phyloP scores from a whole-genome alignment of 352 stramenopile species.

The Globisporangium perplexum region DNA sequence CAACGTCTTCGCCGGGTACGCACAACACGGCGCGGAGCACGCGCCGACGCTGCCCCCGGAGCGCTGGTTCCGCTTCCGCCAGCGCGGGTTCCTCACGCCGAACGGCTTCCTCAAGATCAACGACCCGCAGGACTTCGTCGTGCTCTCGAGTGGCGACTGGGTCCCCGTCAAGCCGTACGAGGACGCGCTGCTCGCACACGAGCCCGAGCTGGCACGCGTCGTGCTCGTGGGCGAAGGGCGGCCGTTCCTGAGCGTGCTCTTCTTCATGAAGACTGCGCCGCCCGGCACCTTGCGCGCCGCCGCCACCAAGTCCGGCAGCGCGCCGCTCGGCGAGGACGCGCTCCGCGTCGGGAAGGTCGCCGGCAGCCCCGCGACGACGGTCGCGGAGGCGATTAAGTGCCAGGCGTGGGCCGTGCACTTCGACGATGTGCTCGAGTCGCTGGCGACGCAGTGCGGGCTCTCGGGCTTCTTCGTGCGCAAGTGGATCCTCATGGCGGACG shows the following conservation, averaged over 20 bases:
- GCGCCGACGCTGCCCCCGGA: conserved; percentile 7
- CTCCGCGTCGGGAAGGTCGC: conserved; percentile 29
- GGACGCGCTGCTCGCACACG: conserved; percentile 29
- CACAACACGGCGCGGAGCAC: conserved; percentile 11
- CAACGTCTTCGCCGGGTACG: conserved; percentile 73
- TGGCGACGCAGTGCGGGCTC: conserved; percentile 38
- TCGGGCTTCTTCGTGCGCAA: conserved; percentile 66
- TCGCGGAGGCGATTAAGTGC: conserved; percentile 59
- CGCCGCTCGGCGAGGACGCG: conserved; percentile 41
- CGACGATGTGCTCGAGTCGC: conserved; percentile 48
- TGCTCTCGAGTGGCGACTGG: conserved; percentile 74
- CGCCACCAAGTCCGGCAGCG: conserved; percentile 11
- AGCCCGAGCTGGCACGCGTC: conserved; percentile 56
- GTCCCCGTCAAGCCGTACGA: conserved; percentile 64
- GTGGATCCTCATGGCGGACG: conserved; percentile 72
- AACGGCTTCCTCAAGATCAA: conserved; percentile 72
- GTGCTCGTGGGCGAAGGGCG: conserved; percentile 68
- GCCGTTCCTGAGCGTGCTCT: conserved; percentile 63
- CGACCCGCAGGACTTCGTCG: conserved; percentile 60
- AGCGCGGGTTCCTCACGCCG: conserved; percentile 59
- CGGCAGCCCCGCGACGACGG: conserved; percentile 35
- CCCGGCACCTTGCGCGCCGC: conserved; percentile 6
- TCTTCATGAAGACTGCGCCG: conserved; percentile 65
- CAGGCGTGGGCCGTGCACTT: conserved; percentile 76
- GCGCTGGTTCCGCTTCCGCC: conserved; percentile 49